These are phyloP conservation scores for Candida tetrigidarum DNA, from an alignment of 1,139 yeast species.

Conservation along the genomic window DNA sequence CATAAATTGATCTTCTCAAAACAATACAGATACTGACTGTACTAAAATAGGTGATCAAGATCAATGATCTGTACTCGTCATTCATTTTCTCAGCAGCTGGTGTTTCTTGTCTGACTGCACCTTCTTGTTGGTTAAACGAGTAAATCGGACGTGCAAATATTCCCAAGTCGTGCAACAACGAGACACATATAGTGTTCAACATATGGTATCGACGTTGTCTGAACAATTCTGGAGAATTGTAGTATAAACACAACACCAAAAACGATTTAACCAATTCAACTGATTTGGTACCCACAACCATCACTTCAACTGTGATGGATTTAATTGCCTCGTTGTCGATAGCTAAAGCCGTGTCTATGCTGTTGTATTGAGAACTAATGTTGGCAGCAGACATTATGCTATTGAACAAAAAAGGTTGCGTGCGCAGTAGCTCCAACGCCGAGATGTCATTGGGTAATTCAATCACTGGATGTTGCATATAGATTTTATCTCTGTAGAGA, in stretches of 20 bases:
- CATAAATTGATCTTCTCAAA: slow-evolving; percentile 53
- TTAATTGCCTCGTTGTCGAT: slow-evolving; percentile 65
- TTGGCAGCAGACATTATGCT: slow-evolving; percentile 69
- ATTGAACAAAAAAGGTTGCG: slow-evolving; percentile 64
- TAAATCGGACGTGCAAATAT: slow-evolving; percentile 56
- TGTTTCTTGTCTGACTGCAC: slow-evolving; percentile 26
- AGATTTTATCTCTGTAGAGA: slow-evolving; percentile 44
- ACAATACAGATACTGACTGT: slow-evolving; percentile 59
- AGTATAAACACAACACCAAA: slow-evolving; percentile 72
- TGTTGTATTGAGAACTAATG: slow-evolving; percentile 35
- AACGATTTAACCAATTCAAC: slow-evolving; percentile 68
- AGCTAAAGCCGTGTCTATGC: slow-evolving; percentile 33
- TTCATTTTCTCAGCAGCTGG: slow-evolving; percentile 13
- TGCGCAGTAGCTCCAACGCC: slow-evolving; percentile 50
- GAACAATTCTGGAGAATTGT: slow-evolving; percentile 81
- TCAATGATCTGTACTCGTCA: slow-evolving; percentile 38
- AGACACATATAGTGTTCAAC: slow-evolving; percentile 66
- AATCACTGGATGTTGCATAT: slow-evolving; percentile 56
- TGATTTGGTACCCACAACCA: slow-evolving; percentile 74
- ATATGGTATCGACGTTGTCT: slow-evolving; percentile 79
- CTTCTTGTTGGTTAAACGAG: slow-evolving; percentile 38
- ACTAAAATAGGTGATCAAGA: slow-evolving; percentile 51
- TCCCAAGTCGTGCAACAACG: slow-evolving; percentile 77
- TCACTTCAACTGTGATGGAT: slow-evolving; percentile 61
- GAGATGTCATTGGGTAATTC: slow-evolving; percentile 47